Percentiles rank a stretch among this genome's conserved stretches.
Evolutionary conservation across 2,329 filamentous ascomycete species (phyloP).

Genomic region (Beauveria sp.): DNA sequence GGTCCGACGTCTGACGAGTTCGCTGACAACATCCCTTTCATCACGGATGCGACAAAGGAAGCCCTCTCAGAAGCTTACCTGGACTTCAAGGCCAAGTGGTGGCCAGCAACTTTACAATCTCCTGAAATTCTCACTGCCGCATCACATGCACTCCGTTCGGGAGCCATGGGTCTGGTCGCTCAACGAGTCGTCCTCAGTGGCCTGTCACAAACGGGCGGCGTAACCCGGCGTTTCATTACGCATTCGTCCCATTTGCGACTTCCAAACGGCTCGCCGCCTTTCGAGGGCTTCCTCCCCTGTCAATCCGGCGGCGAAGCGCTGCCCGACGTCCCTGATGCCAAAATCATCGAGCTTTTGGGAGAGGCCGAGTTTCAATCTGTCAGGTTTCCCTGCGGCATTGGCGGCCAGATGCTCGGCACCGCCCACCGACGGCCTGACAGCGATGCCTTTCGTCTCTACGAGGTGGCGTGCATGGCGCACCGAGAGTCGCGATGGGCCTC

Average conservation of each 20-base stretch:
- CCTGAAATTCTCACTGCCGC: slow-evolving; percentile 14
- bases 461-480: slow-evolving; percentile 15
- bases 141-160: slow-evolving; percentile 12
- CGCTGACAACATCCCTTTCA: slow-evolving; percentile 13
- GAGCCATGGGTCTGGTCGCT: slow-evolving; percentile 10
- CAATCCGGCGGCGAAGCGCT: slow-evolving; percentile 14
- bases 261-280: slow-evolving; percentile 13
- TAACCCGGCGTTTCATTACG: slow-evolving; percentile 12
- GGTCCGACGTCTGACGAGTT: slow-evolving; percentile 12
- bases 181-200: slow-evolving; percentile 13
- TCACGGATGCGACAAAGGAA: slow-evolving; percentile 12
- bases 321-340: neutral
- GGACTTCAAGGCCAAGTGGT: slow-evolving; percentile 15
- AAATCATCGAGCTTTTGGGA: slow-evolving; percentile 8
- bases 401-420: slow-evolving; percentile 13
- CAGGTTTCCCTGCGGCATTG: slow-evolving; percentile 13
- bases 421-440: slow-evolving; percentile 14
- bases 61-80: slow-evolving; percentile 11
- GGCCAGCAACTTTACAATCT: slow-evolving; percentile 15
- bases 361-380: slow-evolving; percentile 16
- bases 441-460: slow-evolving; percentile 13
- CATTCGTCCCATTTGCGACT: slow-evolving; percentile 12
- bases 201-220: slow-evolving; percentile 15
- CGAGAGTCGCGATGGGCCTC: slow-evolving; percentile 15
- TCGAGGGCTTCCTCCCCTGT: slow-evolving; percentile 15